Conservation (phyloP, 2,329 filamentous ascomycete genomes). For the Lachnellula hyalina region DNA sequence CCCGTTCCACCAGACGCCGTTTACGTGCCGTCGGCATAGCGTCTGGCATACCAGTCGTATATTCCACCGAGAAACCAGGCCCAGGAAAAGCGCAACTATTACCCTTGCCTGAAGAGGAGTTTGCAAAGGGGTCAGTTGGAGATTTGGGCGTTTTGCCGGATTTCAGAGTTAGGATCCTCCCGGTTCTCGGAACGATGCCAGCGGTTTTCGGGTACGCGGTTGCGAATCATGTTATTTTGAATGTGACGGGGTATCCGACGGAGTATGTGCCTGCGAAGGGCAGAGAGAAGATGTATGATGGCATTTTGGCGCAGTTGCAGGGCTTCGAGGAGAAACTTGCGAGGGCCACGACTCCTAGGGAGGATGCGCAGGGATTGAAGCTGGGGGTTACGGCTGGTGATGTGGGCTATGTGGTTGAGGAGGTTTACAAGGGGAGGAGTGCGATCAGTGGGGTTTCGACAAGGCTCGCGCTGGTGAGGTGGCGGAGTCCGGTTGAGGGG, state of each 20-base stretch:
- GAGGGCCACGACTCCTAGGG: slow-evolving; percentile 42
- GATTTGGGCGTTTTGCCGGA: slow-evolving; percentile 86
- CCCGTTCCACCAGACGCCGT: slow-evolving; percentile 73
- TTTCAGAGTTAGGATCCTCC: slow-evolving; percentile 90
- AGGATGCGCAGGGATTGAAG: slow-evolving; percentile 61
- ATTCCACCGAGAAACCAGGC: slow-evolving; percentile 82
- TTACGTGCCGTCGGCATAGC: slow-evolving; percentile 69
- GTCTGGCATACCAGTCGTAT: slow-evolving; percentile 85
- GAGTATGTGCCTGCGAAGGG: slow-evolving; percentile 78
- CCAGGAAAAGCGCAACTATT: slow-evolving; percentile 88
- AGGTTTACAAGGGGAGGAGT: slow-evolving; percentile 80
- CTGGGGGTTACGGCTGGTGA: slow-evolving; percentile 74
- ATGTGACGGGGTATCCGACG: slow-evolving; percentile 74
- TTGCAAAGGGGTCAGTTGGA: slow-evolving; percentile 75
- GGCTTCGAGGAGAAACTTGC: slow-evolving; percentile 69
- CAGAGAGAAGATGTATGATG: slow-evolving; percentile 88
- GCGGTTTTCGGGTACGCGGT: slow-evolving; percentile 89
- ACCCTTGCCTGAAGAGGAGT: slow-evolving; percentile 83
- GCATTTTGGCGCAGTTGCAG: slow-evolving; percentile 70
- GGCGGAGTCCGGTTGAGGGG: slow-evolving; percentile 59
- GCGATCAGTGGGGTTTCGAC: slow-evolving; percentile 77
- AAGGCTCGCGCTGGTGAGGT: slow-evolving; percentile 72
- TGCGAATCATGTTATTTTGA: slow-evolving; percentile 88
- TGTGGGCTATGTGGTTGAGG: slow-evolving; percentile 82
- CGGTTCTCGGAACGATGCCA: slow-evolving; percentile 94